A percentile compares a stretch with the other conserved stretches of the same genome.
Conservation (phyloP, 2,329 filamentous ascomycete species). For the Arthrobotrys conoides region DNA sequence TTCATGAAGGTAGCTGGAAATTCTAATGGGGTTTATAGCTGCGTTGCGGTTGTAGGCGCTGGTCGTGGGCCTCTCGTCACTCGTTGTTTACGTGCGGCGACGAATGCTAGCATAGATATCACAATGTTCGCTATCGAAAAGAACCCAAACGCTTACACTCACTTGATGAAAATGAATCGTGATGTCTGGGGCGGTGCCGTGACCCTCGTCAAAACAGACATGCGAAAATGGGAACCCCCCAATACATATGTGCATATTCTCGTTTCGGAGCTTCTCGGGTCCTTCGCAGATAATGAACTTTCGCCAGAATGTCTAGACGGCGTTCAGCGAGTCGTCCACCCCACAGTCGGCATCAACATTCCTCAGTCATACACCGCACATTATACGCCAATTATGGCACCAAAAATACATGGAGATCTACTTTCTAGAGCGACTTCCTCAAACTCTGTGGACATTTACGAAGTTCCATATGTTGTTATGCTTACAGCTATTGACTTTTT, state of each 20-base stretch:
- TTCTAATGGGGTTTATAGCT: slow-evolving; percentile 64
- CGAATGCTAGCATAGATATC: slow-evolving; percentile 80
- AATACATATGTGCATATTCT: slow-evolving; percentile 86
- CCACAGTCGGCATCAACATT: slow-evolving; percentile 89
- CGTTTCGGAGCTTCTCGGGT: slow-evolving; percentile 92
- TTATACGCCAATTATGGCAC: slow-evolving; percentile 89
- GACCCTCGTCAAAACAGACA: slow-evolving; percentile 93
- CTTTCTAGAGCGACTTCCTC: slow-evolving; percentile 70
- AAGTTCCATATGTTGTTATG: slow-evolving; percentile 95
- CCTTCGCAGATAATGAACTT: slow-evolving; percentile 96
- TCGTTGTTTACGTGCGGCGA: slow-evolving; percentile 84
- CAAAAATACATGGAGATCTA: slow-evolving; percentile 87
- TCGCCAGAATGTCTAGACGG: slow-evolving; percentile 97
- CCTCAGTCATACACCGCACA: slow-evolving; percentile 94
- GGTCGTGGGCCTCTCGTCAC: slow-evolving; percentile 93
- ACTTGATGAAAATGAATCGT: slow-evolving; percentile 88
- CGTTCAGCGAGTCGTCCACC: slow-evolving; percentile 88
- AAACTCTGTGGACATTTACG: slow-evolving; percentile 75
- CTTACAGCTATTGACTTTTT: slow-evolving; percentile 91
- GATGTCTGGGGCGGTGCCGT: slow-evolving; percentile 84
- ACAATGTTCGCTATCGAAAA: slow-evolving; percentile 96
- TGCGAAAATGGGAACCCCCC: slow-evolving; percentile 95
- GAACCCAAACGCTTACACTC: slow-evolving; percentile 96
- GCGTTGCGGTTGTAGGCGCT: slow-evolving; percentile 92
- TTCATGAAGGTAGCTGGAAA: not conserved